These are phyloP conservation scores for Dipteronia dyeriana DNA, from an alignment of 345 rosid species.

Conservation along the genomic window DNA sequence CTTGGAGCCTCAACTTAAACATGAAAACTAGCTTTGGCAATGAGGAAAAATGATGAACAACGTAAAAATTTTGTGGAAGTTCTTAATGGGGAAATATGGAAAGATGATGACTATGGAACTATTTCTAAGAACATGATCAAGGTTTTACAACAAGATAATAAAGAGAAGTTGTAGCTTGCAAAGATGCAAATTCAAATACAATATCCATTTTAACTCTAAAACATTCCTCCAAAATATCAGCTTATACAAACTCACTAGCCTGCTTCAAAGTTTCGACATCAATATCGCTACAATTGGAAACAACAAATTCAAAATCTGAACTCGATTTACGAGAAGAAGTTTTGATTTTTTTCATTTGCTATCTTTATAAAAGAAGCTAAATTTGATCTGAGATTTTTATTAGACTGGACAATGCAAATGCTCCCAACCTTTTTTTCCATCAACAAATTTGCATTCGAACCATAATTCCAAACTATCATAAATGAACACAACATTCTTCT, in stretches of 20 bases:
- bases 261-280: not conserved
- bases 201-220: too few relatives aligned
- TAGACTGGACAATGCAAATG: conserved; percentile 38
- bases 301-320: not conserved
- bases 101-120: too few relatives aligned
- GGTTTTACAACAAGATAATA: too few relatives aligned
- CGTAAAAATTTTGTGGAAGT: too few relatives aligned
- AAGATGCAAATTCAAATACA: too few relatives aligned
- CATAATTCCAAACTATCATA: conserved; percentile 44
- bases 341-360: conserved; percentile 17
- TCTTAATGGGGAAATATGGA: too few relatives aligned
- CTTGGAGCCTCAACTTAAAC: too few relatives aligned
- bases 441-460: conserved; percentile 29
- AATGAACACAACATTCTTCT: conserved; percentile 48
- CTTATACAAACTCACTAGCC: conserved; percentile 29
- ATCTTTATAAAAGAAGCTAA: conserved; percentile 26
- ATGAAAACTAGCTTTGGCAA: too few relatives aligned
- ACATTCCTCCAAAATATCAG: too few relatives aligned
- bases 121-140: too few relatives aligned
- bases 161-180: too few relatives aligned
- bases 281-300: not conserved
- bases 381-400: conserved; percentile 9
- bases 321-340: not conserved
- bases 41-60: too few relatives aligned
- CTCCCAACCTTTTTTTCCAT: conserved; percentile 32